phyloP scores from a whole-genome alignment of 345 rosid species.

The Ailanthus altissimus region DNA sequence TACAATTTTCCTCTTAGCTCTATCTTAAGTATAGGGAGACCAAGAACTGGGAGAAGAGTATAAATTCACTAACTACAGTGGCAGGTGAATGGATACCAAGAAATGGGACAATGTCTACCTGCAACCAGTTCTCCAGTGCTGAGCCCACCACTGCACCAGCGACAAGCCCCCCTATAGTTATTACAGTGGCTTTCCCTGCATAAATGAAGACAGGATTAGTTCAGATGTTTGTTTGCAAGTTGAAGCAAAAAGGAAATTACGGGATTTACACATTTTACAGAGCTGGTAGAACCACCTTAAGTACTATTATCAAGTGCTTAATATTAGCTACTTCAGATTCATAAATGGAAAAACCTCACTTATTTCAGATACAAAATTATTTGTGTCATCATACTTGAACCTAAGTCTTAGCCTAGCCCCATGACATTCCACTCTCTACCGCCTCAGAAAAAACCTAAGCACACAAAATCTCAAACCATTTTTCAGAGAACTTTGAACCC shows the following conservation, averaged over 20 bases:
- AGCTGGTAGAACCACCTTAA: not conserved
- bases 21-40: conserved; percentile 79
- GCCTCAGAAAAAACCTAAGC: not conserved
- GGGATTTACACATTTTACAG: not conserved
- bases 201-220: not conserved
- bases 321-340: not conserved
- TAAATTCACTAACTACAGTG: conserved; percentile 76
- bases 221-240: not conserved
- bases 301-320: not conserved
- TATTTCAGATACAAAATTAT: not conserved
- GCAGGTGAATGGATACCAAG: conserved; percentile 86
- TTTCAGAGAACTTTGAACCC: not conserved
- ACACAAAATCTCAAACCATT: not conserved
- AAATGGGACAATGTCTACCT: conserved; percentile 91
- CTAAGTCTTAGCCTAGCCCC: not conserved
- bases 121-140: conserved; percentile 87
- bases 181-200: conserved; percentile 88
- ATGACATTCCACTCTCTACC: not conserved
- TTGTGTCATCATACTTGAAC: not conserved
- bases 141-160: conserved; percentile 98
- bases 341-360: not conserved
- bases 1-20: conserved; percentile 24
- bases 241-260: conserved; percentile 2
- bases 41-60: conserved; percentile 82
- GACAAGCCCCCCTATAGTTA: conserved; percentile 84